Evolutionary conservation across 2,329 filamentous ascomycete genomes (phyloP), one percentile per base, ranked within the genome.

Genomic region (Rhinocladiella mackenziei): DNA sequence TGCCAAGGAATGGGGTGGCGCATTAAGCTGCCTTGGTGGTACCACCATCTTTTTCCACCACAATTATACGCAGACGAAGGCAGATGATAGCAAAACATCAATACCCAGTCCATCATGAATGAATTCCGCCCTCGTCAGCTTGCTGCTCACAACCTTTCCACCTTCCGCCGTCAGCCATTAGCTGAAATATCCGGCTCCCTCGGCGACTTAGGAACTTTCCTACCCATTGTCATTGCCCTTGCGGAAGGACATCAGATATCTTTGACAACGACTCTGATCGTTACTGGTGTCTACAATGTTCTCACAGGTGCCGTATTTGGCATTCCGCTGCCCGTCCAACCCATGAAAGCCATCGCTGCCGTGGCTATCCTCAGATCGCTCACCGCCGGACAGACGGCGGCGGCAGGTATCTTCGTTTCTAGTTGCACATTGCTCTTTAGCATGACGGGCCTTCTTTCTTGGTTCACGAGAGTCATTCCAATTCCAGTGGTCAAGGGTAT

Each of bases 401-500:
- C 86, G 0, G 88, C 89, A 1, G 91, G 91, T 1, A 77, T 91
- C 26, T 84, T 87, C 45, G 89, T 95, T 23, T 81, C 82, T 2
- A 69, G 70, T 5, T 76, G 83, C 15, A 83, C 96, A 6, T 74
- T 91, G 6, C 5, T 94, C 1, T 80, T 96, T 62, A 89, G 84
- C 59, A 61, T 81, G 3, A 94, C 88, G 0, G 87, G 91, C 1
- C 67, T 92, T n/a, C 71, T 96, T 22, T 75, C 74, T 45, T 84
- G 81, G 74, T 81, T 87, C 39, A 82, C 85, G 6, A 68, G 72
- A n/a, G 72, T 81, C 10, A 84, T 94, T 6, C 91, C 91, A 0
- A 78, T 89, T 10, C 86, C 89, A 0, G 84, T 97, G 0, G 83
- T 97, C 40, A 95, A 94, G 62, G 91, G 91, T 20, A 96, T 97